Percentiles rank a stretch among this genome's conserved stretches.
These are phyloP conservation scores for Saraca asoca DNA, from an alignment of 331 rosid species.

Conservation along the genomic window DNA sequence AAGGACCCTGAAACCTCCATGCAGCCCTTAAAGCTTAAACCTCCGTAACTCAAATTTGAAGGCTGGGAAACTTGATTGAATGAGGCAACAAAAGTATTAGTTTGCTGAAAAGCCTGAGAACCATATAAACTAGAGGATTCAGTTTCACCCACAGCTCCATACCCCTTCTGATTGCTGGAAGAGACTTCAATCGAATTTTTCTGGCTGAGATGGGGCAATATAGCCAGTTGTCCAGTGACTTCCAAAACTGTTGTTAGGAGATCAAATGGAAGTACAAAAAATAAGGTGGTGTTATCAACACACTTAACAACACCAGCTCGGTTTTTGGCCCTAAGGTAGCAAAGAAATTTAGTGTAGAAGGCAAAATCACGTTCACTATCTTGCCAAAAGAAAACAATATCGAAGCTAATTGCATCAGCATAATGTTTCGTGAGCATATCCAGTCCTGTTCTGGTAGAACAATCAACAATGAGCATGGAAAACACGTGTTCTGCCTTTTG, in stretches of 20 bases:
- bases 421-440: conserved; percentile 84
- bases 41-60: too few relatives aligned
- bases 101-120: too few relatives aligned
- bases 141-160: conserved; percentile 53
- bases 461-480: conserved; percentile 84
- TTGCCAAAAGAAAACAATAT: conserved; percentile 87
- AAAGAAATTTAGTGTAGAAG: conserved; percentile 87
- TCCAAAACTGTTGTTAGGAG: conserved; percentile 76
- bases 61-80: too few relatives aligned
- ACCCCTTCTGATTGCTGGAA: conserved; percentile 50
- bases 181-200: conserved; percentile 58
- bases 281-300: conserved; percentile 92
- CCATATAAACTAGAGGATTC: too few relatives aligned
- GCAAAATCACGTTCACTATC: conserved; percentile 97
- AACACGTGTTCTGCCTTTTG: conserved; percentile 85
- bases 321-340: conserved; percentile 73
- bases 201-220: conserved; percentile 48
- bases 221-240: conserved; percentile 60
- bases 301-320: conserved; percentile 99
- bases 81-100: too few relatives aligned
- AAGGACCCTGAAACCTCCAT: too few relatives aligned
- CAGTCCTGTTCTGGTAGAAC: conserved; percentile 94
- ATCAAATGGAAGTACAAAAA: conserved; percentile 92
- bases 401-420: conserved; percentile 86
- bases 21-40: too few relatives aligned